Base-by-base conservation (phyloP, 805 yeast genomes). In the Starmerella floris region DNA sequence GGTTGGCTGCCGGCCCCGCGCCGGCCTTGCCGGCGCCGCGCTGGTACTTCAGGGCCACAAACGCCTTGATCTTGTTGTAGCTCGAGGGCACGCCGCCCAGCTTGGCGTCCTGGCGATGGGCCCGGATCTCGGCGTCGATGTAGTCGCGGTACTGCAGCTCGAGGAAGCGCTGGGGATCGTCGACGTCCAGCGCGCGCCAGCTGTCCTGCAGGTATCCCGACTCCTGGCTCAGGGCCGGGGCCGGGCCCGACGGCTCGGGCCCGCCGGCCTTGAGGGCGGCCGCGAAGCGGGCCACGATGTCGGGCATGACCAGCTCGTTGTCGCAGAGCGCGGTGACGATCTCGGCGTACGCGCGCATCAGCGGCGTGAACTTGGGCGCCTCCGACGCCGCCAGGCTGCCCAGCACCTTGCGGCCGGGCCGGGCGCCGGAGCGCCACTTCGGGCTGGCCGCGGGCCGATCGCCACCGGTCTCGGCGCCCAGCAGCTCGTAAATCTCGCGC, bases 71-170 rank as follows among this genome's bases (percentile, higher is more conserved):
- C 55, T 82, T 87, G 58, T 77, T 79, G 35, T 77, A 65, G 49
- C 77, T 77, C 1, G 83, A 75, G 13, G 93, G 83, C 20, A 74
- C 65, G 36, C 87, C 93, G 45, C 77, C 77, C 20, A 72, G 62
- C 31, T 61, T 68, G 16, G 72, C 70, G 33, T 67, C 72, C 36
- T 53, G 62, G 16, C 64, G 67, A 49, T 54, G 72, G 69, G 48
- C 69, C 57, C 61, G 76, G 76, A 50, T 82, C 62, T 65, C 66
- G 35, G 71, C 74, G 53, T 82, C 83, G 48, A 85, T 73, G 58
- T 78, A 76, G 35, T 73, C 78, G 54, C 73, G 72, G 61, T 85
- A 88, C 60, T 88, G 96, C 9, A 61, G 58, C 57, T 91, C 93
- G 48, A 88, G 66, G 53, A 72, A 78, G 11, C 26, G 30, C 23